These are phyloP conservation scores for Hemisphaericaspora subhashii DNA, from an alignment of 1,139 yeast genomes.

Conservation along the genomic window DNA sequence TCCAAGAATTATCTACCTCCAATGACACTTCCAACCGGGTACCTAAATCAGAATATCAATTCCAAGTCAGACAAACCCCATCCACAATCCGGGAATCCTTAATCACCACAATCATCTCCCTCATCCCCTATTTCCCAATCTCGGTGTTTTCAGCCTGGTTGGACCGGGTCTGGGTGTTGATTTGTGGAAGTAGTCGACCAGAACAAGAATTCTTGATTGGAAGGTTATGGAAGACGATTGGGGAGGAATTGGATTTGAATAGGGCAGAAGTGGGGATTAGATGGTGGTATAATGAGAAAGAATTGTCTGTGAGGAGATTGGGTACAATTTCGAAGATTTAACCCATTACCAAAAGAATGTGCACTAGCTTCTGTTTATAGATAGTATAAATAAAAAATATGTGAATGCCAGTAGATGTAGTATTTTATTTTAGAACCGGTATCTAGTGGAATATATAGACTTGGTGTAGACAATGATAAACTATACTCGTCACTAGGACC, in stretches of 20 bases:
- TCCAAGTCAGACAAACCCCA: conserved; percentile 28
- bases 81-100: conserved; percentile 52
- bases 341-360: no score
- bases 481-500: no score
- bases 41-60: conserved; percentile 28
- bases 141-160: conserved; percentile 49
- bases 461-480: no score
- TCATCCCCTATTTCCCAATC: conserved; percentile 56
- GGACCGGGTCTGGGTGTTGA: conserved; percentile 41
- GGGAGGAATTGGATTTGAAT: conserved; percentile 55
- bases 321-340: neutral
- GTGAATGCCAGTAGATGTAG: neutral
- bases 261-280: conserved; percentile 60
- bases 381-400: neutral
- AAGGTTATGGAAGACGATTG: conserved; percentile 41
- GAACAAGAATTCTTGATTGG: conserved; percentile 30
- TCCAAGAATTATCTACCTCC: no score
- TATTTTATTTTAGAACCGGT: no score
- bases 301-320: conserved; percentile 14
- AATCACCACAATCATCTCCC: conserved; percentile 46
- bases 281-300: conserved; percentile 58
- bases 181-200: conserved; percentile 37
- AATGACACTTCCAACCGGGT: no score
- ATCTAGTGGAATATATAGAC: no score
- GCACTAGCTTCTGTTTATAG: no score